Conservation (phyloP, 371 early-diverging fungal species). For the Lichtheimia hyalospora region DNA sequence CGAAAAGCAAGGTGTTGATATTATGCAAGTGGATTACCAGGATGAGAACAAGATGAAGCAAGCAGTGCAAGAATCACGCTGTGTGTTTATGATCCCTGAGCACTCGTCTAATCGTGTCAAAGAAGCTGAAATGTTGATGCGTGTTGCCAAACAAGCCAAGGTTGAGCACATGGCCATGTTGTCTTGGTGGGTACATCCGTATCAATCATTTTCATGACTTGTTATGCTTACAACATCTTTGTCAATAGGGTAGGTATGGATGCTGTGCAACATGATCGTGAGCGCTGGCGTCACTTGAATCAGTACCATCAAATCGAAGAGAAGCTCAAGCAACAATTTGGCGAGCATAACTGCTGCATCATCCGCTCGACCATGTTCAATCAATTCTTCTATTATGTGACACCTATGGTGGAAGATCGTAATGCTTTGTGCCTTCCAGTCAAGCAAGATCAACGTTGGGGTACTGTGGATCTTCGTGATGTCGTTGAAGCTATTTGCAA, state of each 20-base stretch:
- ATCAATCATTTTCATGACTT: background rate
- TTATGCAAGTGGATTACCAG: constrained; percentile 29
- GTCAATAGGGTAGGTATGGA: constrained; percentile 38
- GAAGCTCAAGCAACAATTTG: constrained; percentile 24
- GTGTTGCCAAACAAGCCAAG: constrained; percentile 19
- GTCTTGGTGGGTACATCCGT: constrained; percentile 27
- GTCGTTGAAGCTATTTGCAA: constrained; percentile 27
- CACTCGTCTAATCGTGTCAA: constrained; percentile 21
- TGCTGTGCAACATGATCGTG: constrained; percentile 10
- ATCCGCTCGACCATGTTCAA: constrained; percentile 23
- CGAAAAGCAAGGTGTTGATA: constrained; percentile 30
- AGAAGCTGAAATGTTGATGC: constrained; percentile 36
- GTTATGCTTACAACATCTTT: constrained; percentile 2
- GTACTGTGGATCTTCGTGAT: constrained; percentile 31
- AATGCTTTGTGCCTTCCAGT: constrained; percentile 27
- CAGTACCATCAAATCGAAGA: constrained; percentile 31
- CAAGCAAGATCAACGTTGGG: constrained; percentile 28
- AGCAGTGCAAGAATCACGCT: constrained; percentile 16
- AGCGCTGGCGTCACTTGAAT: constrained; percentile 15
- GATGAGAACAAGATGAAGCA: constrained; percentile 26
- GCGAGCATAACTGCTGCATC: constrained; percentile 18
- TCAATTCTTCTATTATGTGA: constrained; percentile 37
- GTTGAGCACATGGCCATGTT: constrained; percentile 31
- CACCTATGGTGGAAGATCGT: constrained; percentile 28
- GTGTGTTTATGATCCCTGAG: constrained; percentile 33